Percentiles rank a stretch among this genome's conserved stretches.
Conservation (phyloP, 2,329 filamentous ascomycete genomes). For the Alternaria triticimaculans region DNA sequence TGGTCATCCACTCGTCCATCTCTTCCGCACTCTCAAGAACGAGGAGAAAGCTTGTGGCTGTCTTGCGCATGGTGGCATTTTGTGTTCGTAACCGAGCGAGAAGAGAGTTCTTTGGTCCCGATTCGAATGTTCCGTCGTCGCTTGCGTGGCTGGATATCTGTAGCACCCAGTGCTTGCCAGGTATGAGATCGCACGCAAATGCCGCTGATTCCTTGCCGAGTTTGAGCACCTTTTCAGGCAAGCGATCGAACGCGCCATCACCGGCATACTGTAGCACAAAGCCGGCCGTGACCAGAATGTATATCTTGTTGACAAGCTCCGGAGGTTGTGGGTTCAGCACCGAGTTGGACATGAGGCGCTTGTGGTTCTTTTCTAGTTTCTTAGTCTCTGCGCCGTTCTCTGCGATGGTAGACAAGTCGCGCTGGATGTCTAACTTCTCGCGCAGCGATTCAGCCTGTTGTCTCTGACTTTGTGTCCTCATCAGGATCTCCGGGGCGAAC, state of each 20-base stretch:
- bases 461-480: slow-evolving; percentile 64
- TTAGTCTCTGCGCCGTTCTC: slow-evolving; percentile 38
- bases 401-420: slow-evolving; percentile 39
- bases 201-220: slow-evolving; percentile 77
- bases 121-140: slow-evolving; percentile 58
- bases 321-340: slow-evolving; percentile 58
- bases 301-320: slow-evolving; percentile 75
- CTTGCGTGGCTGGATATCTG: slow-evolving; percentile 74
- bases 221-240: slow-evolving; percentile 76
- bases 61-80: slow-evolving; percentile 60
- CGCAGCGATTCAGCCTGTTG: slow-evolving; percentile 55
- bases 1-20: slow-evolving; percentile 77
- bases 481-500: slow-evolving; percentile 71
- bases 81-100: slow-evolving; percentile 70
- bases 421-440: slow-evolving; percentile 45
- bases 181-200: slow-evolving; percentile 80
- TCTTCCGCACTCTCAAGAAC: slow-evolving; percentile 75
- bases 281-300: slow-evolving; percentile 73
- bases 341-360: slow-evolving; percentile 47
- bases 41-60: slow-evolving; percentile 70
- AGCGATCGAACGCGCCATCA: slow-evolving; percentile 71
- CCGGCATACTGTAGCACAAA: slow-evolving; percentile 77
- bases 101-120: slow-evolving; percentile 61
- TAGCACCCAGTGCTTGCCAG: slow-evolving; percentile 80
- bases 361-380: slow-evolving; percentile 53